These are phyloP conservation scores for Ascosphaera aggregata DNA, from an alignment of 2,329 filamentous ascomycete genomes.

Conservation along the genomic window DNA sequence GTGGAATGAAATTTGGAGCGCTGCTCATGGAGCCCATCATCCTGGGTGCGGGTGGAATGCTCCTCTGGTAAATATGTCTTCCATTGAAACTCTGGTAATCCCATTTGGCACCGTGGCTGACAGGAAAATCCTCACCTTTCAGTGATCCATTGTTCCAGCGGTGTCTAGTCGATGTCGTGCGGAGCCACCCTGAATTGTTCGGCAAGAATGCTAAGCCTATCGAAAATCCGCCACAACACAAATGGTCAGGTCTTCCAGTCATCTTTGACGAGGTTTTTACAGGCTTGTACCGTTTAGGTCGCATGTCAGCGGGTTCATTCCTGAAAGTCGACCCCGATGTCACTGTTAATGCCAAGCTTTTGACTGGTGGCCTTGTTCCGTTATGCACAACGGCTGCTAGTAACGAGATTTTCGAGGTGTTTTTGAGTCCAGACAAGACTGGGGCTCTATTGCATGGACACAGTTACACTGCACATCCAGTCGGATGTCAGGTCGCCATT, in stretches of 20 bases:
- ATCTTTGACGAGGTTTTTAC: slow-evolving; percentile 80
- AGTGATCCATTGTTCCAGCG: slow-evolving; percentile 66
- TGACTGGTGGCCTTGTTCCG: slow-evolving; percentile 59
- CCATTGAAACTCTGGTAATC: slow-evolving; percentile 1
- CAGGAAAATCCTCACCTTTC: slow-evolving; percentile 3
- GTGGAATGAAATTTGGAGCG: slow-evolving; percentile 48
- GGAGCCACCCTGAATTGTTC: slow-evolving; percentile 34
- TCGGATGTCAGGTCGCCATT: slow-evolving; percentile 60
- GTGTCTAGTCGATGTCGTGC: slow-evolving; percentile 42
- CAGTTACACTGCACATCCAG: slow-evolving; percentile 65
- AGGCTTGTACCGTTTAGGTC: slow-evolving; percentile 58
- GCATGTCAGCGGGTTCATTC: slow-evolving; percentile 46
- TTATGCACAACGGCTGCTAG: slow-evolving; percentile 56
- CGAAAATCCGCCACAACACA: slow-evolving; percentile 7
- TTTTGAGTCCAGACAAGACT: slow-evolving; percentile 47
- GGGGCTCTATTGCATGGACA: slow-evolving; percentile 66
- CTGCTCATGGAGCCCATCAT: slow-evolving; percentile 62
- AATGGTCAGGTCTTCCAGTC: slow-evolving; percentile 54
- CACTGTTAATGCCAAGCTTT: slow-evolving; percentile 58
- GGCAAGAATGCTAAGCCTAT: slow-evolving; percentile 4
- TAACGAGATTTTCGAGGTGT: slow-evolving; percentile 46
- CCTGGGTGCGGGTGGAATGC: slow-evolving; percentile 65
- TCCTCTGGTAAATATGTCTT: slow-evolving; percentile 36
- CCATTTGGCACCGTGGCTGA: background rate
- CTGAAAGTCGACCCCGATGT: slow-evolving; percentile 48